Base-by-base conservation (phyloP, 2,329 filamentous ascomycete species). In the Clonostachys byssicola region DNA sequence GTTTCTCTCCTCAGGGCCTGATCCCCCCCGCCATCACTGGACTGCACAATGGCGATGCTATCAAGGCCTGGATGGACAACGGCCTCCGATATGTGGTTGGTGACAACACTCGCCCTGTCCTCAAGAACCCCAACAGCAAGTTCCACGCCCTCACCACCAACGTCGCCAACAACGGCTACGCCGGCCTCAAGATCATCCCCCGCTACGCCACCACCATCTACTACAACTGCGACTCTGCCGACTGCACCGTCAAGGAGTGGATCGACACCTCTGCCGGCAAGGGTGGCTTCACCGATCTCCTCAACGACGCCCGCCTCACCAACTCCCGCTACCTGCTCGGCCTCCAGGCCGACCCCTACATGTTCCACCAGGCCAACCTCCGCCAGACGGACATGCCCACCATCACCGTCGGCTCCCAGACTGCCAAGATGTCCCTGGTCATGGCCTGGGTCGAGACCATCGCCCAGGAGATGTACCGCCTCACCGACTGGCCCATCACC, bases 301-400 rank as follows among this genome's bases (percentile, higher is more conserved):
- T 85, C 8, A 60, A 62, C 5, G 64, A 72, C 38, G 78, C 81
- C 45, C 71, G 71, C 44, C 59, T 65, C 5, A 77, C 76, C 42
- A 81, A 79, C 44, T 74, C 76, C 34, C 72, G 78, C 34, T 75
- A 83, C 55, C 64, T 84, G 18, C 69, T 84, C 36, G 74, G 71
- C 12, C 68, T 85, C 6, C 73, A 75, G 51, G 74, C 73, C 52
- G 79, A 80, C 44, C 65, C 70, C 30, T 81, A 52, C 45, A 83
- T 83, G 79, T 82, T 85, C 68, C 81, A 85, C 60, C 80, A 85
- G 63, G 78, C 79, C 48, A 85, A 85, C 57, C 56, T 80, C 50
- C 74, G 79, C 47, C 72, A 75, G 41, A 64, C 65, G 4, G 78
- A 77, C 46, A 68, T 73, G 45, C 60, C 62, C 3, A 56, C 61